These are phyloP conservation scores for Xylariomycetidae sp. DNA, from an alignment of 2,329 filamentous ascomycete genomes.

Conservation along the genomic window DNA sequence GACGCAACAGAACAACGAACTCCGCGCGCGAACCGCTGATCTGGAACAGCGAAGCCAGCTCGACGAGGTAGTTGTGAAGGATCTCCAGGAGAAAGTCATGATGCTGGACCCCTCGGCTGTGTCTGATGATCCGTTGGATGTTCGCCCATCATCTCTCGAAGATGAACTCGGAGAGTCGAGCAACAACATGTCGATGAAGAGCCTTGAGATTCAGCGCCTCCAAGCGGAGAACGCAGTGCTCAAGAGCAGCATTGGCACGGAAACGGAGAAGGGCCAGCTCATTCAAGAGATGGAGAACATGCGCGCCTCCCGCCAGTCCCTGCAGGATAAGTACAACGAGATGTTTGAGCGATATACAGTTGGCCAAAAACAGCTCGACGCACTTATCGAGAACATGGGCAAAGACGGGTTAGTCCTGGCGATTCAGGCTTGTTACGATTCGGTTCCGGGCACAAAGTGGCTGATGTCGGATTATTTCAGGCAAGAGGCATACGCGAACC, in stretches of 20 bases:
- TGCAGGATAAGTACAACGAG: constrained; percentile 50
- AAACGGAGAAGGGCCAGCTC: constrained; percentile 48
- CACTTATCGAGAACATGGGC: constrained; percentile 44
- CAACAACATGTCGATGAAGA: constrained; percentile 35
- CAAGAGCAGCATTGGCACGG: constrained; percentile 46
- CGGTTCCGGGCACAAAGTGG: constrained; percentile 28
- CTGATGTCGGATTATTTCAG: constrained; percentile 44
- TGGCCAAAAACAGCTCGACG: constrained; percentile 51
- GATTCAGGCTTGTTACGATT: constrained; percentile 28
- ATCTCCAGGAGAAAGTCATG: constrained; percentile 54
- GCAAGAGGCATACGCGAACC: constrained; percentile 45
- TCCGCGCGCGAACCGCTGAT: constrained; percentile 31
- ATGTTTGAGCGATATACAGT: constrained; percentile 54
- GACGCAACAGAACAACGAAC: constrained; percentile 38
- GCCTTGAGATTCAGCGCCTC: constrained; percentile 49
- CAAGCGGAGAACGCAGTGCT: constrained; percentile 57
- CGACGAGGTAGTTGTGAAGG: constrained; percentile 48
- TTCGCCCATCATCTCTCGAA: constrained; percentile 38
- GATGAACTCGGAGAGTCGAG: constrained; percentile 51
- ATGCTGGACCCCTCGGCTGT: constrained; percentile 26
- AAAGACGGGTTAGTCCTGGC: constrained; percentile 48
- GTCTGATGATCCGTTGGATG: constrained; percentile 30
- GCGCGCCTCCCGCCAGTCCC: constrained; percentile 40
- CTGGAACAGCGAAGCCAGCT: constrained; percentile 23
- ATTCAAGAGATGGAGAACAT: constrained; percentile 51